phyloP scores from a whole-genome alignment of 2,329 filamentous ascomycete genomes.

The Alternaria longipes region DNA sequence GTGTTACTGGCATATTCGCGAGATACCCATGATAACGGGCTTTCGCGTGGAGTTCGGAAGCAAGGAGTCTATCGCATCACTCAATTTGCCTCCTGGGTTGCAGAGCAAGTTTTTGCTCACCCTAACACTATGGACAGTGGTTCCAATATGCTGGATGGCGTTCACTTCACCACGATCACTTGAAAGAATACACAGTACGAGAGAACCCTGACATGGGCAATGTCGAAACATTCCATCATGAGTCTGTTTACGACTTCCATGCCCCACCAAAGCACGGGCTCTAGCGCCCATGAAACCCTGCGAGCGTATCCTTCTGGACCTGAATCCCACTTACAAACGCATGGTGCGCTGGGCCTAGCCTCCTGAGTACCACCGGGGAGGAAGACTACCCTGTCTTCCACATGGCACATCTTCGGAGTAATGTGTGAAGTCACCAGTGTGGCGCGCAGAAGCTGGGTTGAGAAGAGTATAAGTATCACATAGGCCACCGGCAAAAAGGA shows the following conservation, averaged over 20 bases:
- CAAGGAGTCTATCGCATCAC: neutral
- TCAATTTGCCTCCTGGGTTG: neutral
- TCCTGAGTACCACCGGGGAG: neutral
- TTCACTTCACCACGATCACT: neutral
- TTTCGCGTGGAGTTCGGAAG: neutral
- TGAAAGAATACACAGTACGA: neutral
- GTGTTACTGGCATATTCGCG: neutral
- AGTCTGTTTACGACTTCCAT: neutral
- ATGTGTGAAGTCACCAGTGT: neutral
- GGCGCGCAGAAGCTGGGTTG: neutral
- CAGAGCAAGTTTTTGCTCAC: neutral
- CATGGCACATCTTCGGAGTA: constrained; percentile 8
- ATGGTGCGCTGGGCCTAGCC: constrained; percentile 5
- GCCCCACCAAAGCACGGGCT: constrained; percentile 3
- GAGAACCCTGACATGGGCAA: neutral
- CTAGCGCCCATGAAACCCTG: neutral
- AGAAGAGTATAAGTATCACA: constrained; percentile 23
- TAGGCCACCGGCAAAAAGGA: constrained; percentile 2
- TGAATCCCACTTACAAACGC: neutral
- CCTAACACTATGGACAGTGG: neutral
- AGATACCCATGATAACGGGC: neutral
- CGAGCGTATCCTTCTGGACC: neutral
- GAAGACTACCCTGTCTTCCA: constrained; percentile 1
- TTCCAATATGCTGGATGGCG: neutral
- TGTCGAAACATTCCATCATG: neutral